Percentiles rank a stretch among this genome's conserved stretches.
These are phyloP conservation scores for Penicillium pulvis DNA, from an alignment of 495 filamentous ascomycete species.

Conservation along the genomic window DNA sequence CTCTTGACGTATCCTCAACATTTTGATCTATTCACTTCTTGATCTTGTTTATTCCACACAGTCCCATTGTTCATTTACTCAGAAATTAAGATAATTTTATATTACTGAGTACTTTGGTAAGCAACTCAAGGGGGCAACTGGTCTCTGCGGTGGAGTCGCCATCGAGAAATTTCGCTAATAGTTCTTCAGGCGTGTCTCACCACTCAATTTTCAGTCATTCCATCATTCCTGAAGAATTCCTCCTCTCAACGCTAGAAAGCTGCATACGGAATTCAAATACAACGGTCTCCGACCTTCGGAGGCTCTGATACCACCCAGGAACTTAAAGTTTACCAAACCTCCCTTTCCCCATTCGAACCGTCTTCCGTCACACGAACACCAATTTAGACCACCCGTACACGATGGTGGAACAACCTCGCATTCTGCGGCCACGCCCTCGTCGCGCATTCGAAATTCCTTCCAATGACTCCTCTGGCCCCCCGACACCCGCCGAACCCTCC, in stretches of 20 bases:
- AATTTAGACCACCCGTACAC: conserved; percentile 12
- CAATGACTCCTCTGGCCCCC: conserved; percentile 53
- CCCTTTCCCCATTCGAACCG: not conserved
- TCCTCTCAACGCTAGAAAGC: not conserved
- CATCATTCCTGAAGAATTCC: not conserved
- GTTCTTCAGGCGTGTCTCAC: conserved; percentile 13
- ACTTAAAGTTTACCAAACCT: conserved; percentile 2
- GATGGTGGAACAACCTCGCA: conserved; percentile 53
- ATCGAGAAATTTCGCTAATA: conserved; percentile 14
- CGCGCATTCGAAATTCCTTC: conserved; percentile 70
- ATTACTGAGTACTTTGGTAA: not conserved
- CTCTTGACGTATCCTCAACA: conserved; percentile 9
- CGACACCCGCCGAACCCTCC: conserved; percentile 46
- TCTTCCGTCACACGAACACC: not conserved
- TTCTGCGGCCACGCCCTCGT: conserved; percentile 73
- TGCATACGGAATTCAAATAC: not conserved
- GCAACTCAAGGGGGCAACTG: not conserved
- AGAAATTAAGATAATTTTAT: too few relatives aligned
- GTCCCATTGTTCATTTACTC: not conserved
- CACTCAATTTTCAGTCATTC: conserved; percentile 3
- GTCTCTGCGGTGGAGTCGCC: not conserved
- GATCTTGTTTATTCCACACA: not conserved
- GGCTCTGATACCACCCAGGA: conserved; percentile 7
- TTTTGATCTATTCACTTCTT: not conserved
- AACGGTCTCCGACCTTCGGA: conserved; percentile 9